A percentile compares a stretch with the other conserved stretches of the same genome.
phyloP scores from a whole-genome alignment of 2,329 filamentous ascomycete species.

The Fusarium annulatum region DNA sequence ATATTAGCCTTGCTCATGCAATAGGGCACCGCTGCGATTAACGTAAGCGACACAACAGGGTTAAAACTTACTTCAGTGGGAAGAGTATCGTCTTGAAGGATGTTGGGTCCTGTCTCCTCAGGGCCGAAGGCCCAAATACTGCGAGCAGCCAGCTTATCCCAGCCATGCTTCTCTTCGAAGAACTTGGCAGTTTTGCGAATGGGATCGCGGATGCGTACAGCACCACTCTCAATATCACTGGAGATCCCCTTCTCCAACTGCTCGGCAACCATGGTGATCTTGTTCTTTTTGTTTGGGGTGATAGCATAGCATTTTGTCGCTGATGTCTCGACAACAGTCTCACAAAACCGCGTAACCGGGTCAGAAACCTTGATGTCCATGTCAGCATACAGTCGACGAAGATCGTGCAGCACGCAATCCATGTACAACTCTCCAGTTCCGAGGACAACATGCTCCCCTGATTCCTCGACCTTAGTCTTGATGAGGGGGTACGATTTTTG shows the following conservation, averaged over 20 bases:
- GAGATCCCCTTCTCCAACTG: constrained; percentile 95
- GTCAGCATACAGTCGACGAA: constrained; percentile 92
- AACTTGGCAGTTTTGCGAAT: constrained; percentile 94
- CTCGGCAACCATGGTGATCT: constrained; percentile 98
- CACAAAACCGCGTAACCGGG: constrained; percentile 95
- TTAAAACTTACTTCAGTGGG: constrained; percentile 77
- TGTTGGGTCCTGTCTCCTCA: constrained; percentile 93
- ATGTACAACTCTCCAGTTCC: constrained; percentile 99
- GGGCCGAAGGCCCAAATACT: constrained; percentile 99
- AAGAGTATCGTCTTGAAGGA: constrained; percentile 95
- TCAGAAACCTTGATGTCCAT: constrained; percentile 99
- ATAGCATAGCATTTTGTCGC: constrained; percentile 98
- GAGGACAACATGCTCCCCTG: constrained; percentile 93
- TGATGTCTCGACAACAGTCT: constrained; percentile 96
- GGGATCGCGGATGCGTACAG: constrained; percentile 91
- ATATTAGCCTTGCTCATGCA: constrained; percentile 6
- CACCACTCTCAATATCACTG: constrained; percentile 90
- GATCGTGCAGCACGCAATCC: constrained; percentile 97
- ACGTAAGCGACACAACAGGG: neutral
- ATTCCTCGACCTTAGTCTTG: constrained; percentile 97
- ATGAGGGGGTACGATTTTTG: constrained; percentile 98
- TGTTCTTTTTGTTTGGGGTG: constrained; percentile 99
- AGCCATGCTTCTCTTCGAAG: constrained; percentile 97
- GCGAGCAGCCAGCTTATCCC: constrained; percentile 92
- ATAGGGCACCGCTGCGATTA: constrained; percentile 9